These are phyloP conservation scores for Penicillium crystallinum DNA, from an alignment of 495 filamentous ascomycete species.

Conservation along the genomic window DNA sequence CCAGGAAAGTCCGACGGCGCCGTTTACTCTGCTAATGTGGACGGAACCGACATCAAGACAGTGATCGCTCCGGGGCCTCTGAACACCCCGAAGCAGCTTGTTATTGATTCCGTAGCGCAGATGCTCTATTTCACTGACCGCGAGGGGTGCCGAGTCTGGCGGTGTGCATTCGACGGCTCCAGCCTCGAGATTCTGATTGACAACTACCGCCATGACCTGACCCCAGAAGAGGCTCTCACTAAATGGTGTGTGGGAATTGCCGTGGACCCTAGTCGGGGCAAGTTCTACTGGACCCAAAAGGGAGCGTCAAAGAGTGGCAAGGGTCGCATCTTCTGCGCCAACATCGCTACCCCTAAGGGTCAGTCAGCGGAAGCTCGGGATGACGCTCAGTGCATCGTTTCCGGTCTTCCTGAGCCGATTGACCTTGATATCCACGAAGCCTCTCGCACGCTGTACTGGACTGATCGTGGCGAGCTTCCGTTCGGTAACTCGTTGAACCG, in stretches of 20 bases:
- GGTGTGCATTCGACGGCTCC: slow-evolving; percentile 43
- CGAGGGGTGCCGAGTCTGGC: slow-evolving; percentile 44
- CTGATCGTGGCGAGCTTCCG: slow-evolving; percentile 49
- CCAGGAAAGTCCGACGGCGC: slow-evolving; percentile 37
- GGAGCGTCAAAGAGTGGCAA: slow-evolving; percentile 43
- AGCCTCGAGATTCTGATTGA: slow-evolving; percentile 38
- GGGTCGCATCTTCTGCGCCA: slow-evolving; percentile 45
- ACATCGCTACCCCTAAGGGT: slow-evolving; percentile 28
- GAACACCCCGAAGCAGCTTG: slow-evolving; percentile 51
- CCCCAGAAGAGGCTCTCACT: slow-evolving; percentile 15
- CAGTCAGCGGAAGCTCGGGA: slow-evolving; percentile 13
- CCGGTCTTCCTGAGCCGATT: slow-evolving; percentile 45
- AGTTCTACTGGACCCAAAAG: slow-evolving; percentile 55
- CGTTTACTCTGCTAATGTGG: slow-evolving; percentile 36
- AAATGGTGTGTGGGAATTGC: slow-evolving; percentile 32
- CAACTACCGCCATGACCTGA: slow-evolving; percentile 12
- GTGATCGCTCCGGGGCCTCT: slow-evolving; percentile 31
- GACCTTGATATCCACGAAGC: slow-evolving; percentile 45
- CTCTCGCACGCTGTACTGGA: slow-evolving; percentile 43
- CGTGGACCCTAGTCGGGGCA: slow-evolving; percentile 23
- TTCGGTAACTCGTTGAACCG: slow-evolving; percentile 44
- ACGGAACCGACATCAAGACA: slow-evolving; percentile 31
- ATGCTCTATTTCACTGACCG: slow-evolving; percentile 51
- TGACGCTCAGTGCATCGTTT: slow-evolving; percentile 37
- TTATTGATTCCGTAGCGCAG: slow-evolving; percentile 22